Conservation (phyloP, 768 basidiomycete species). For the Pleurotus giganteus region DNA sequence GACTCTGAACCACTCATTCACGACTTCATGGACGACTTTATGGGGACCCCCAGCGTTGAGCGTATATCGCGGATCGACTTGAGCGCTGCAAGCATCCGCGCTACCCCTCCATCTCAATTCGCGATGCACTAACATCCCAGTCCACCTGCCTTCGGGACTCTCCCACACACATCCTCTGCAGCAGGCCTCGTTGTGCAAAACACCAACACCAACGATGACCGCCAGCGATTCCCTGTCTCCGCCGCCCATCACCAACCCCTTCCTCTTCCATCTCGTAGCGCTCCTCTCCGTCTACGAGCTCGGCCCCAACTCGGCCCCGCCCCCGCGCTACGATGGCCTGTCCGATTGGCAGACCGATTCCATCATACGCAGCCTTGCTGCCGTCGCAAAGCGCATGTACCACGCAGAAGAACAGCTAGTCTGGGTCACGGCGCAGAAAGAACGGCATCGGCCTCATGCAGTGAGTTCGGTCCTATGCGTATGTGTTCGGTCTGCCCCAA, state of each 20-base stretch:
- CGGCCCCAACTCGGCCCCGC: conserved; percentile 46
- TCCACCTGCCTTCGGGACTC: neutral
- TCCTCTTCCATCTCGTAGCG: conserved; percentile 51
- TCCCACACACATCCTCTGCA: neutral
- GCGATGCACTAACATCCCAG: conserved; percentile 10
- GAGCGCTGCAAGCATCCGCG: conserved; percentile 37
- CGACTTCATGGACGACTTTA: too few species aligned
- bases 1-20: too few species aligned
- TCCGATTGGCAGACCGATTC: conserved; percentile 56
- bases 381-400: conserved; percentile 52
- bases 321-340: conserved; percentile 53
- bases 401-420: conserved; percentile 41
- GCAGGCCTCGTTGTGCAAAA: neutral
- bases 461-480: conserved; percentile 4
- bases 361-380: conserved; percentile 50
- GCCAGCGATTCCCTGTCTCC: neutral
- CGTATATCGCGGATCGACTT: too few species aligned
- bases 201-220: neutral
- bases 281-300: conserved; percentile 59
- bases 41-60: too few species aligned
- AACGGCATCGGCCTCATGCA: conserved; percentile 22
- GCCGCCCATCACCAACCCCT: neutral
- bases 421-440: conserved; percentile 36
- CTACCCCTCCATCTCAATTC: conserved; percentile 48
- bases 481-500: neutral